Conservation (phyloP, 768 basidiomycete genomes). For the Russula abietina region DNA sequence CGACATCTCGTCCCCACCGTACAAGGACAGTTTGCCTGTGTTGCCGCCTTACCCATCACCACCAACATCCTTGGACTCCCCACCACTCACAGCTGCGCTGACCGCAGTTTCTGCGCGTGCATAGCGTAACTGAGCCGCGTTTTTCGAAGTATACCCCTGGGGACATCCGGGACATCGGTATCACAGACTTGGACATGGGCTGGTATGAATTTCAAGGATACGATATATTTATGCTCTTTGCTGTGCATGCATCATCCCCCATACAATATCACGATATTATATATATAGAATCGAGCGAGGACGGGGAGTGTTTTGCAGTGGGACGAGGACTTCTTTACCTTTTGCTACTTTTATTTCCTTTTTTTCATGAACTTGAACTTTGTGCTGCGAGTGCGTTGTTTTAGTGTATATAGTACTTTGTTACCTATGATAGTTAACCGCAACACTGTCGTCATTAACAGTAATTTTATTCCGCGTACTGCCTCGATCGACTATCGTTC, state of each 20-base stretch:
- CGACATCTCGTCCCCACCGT: slow-evolving; percentile 27
- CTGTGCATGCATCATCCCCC: neutral
- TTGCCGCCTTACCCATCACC: slow-evolving; percentile 37
- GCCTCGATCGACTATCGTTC: no score
- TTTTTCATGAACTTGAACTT: neutral
- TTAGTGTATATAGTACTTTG: neutral
- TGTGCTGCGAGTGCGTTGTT: neutral
- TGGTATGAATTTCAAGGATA: slow-evolving; percentile 2
- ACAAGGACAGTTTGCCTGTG: slow-evolving; percentile 7
- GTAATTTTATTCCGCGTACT: neutral
- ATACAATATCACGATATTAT: neutral
- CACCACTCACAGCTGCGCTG: slow-evolving; percentile 27
- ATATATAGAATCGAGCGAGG: neutral
- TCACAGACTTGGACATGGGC: neutral
- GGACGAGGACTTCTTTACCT: neutral
- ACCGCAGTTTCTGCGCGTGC: slow-evolving; percentile 8
- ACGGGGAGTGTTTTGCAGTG: neutral
- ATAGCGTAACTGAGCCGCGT: neutral
- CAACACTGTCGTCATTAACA: neutral
- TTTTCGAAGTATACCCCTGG: neutral
- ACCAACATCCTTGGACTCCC: slow-evolving; percentile 37
- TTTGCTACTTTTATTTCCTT: neutral
- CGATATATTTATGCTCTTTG: neutral
- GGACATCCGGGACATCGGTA: neutral
- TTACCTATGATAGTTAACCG: neutral